These are phyloP conservation scores for Nakazawaea populi DNA, from an alignment of 805 yeast species.

Conservation along the genomic window DNA sequence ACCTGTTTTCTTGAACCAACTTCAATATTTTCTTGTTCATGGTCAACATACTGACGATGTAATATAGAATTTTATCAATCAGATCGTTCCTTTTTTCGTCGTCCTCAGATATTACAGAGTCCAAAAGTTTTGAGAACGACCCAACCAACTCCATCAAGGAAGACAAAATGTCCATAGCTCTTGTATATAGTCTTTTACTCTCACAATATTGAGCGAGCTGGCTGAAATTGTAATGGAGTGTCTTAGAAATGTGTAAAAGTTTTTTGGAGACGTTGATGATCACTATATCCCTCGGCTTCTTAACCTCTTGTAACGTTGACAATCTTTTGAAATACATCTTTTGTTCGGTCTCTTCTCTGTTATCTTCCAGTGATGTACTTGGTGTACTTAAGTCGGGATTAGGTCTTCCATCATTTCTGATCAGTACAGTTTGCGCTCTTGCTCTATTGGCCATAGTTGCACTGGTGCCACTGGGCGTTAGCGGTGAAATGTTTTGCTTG, in stretches of 20 bases:
- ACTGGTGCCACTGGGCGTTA: conserved; percentile 1
- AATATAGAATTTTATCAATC: conserved; percentile 24
- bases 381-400: neutral
- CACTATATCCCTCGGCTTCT: conserved; percentile 8
- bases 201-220: conserved; percentile 52
- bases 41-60: conserved; percentile 29
- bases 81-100: conserved; percentile 18
- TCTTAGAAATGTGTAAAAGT: conserved; percentile 55
- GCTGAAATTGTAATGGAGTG: conserved; percentile 54
- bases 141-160: conserved; percentile 51
- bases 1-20: conserved; percentile 41
- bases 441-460: conserved; percentile 2
- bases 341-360: conserved; percentile 33
- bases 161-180: conserved; percentile 45
- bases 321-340: conserved; percentile 58
- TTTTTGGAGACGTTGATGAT: conserved; percentile 48
- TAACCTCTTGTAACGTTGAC: conserved; percentile 54
- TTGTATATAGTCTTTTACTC: conserved; percentile 48
- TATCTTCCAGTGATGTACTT: conserved; percentile 2
- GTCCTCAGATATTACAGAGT: conserved; percentile 33
- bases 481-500: neutral
- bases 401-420: neutral
- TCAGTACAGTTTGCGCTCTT: conserved; percentile 8
- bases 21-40: conserved; percentile 49
- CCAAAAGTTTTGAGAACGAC: conserved; percentile 48